Conservation (phyloP, 495 filamentous ascomycete species). For the Neurospora sp. region DNA sequence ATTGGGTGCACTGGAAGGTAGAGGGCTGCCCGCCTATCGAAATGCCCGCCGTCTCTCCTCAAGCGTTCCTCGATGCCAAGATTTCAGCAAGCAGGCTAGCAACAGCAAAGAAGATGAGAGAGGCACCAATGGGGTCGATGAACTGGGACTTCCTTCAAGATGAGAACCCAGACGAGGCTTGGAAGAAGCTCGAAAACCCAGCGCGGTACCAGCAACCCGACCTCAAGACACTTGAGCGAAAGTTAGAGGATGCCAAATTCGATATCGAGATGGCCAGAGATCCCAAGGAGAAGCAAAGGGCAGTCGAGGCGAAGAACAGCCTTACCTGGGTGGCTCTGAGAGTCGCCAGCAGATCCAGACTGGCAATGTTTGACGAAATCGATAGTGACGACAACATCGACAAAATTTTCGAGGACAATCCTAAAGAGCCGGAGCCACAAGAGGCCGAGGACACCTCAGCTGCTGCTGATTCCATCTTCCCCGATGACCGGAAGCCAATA, state of each 20-base stretch:
- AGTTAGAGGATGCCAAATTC: slow-evolving; percentile 61
- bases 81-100: slow-evolving; percentile 51
- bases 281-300: slow-evolving; percentile 56
- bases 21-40: slow-evolving; percentile 86
- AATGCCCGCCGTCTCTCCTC: slow-evolving; percentile 52
- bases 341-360: slow-evolving; percentile 59
- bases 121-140: slow-evolving; percentile 58
- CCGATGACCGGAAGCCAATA: slow-evolving; percentile 33
- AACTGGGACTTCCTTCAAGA: slow-evolving; percentile 70
- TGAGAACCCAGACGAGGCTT: slow-evolving; percentile 32
- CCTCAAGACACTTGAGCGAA: slow-evolving; percentile 39
- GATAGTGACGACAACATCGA: slow-evolving; percentile 65
- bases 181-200: slow-evolving; percentile 39
- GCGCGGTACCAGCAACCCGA: slow-evolving; percentile 36
- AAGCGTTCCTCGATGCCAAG: slow-evolving; percentile 57
- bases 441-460: slow-evolving; percentile 18
- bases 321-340: slow-evolving; percentile 83
- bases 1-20: slow-evolving; percentile 97
- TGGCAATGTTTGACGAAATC: slow-evolving; percentile 73
- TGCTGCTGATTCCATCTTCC: slow-evolving; percentile 17
- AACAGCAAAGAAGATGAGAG: slow-evolving; percentile 53
- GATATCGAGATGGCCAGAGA: slow-evolving; percentile 71
- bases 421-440: slow-evolving; percentile 10
- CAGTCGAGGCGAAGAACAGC: slow-evolving; percentile 62
- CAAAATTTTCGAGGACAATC: slow-evolving; percentile 37